These are phyloP conservation scores for Luzula sylvatica DNA, from an alignment of 176 grass and related monocot species.

Conservation along the genomic window DNA sequence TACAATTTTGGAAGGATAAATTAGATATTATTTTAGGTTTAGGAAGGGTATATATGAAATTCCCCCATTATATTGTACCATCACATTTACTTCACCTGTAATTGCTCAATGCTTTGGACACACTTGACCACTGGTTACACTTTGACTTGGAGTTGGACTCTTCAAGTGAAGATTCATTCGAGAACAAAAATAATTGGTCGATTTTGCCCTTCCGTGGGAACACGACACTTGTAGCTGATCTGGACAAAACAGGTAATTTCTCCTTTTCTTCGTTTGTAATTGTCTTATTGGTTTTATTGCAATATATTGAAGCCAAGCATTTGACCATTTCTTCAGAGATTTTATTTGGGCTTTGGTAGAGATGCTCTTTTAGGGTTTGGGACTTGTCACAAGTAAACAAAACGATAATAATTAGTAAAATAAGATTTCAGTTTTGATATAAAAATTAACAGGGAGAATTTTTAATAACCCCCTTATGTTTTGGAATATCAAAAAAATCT, in stretches of 20 bases:
- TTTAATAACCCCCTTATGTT: no score
- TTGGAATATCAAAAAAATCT: no score
- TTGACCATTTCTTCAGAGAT: slow-evolving; percentile 99
- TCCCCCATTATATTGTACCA: no score
- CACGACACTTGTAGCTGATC: slow-evolving; percentile 61
- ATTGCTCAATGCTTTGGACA: slow-evolving; percentile 55
- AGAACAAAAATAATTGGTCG: slow-evolving; percentile 37
- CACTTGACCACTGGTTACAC: slow-evolving; percentile 47
- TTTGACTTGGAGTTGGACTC: slow-evolving; percentile 41
- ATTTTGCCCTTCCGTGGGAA: slow-evolving; percentile 39
- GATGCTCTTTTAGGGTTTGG: slow-evolving; percentile 78
- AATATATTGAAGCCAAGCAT: slow-evolving; percentile 86
- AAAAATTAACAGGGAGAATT: no score
- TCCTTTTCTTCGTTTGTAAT: slow-evolving; percentile 38
- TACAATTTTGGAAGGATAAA: no score
- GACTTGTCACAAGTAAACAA: slow-evolving; percentile 49
- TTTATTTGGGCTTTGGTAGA: slow-evolving; percentile 88
- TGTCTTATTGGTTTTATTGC: slow-evolving; percentile 34
- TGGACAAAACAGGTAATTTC: slow-evolving; percentile 58
- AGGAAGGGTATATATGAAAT: no score
- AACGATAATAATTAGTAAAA: neutral
- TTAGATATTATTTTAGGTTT: no score
- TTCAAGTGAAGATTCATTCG: slow-evolving; percentile 39
- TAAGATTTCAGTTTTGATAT: no score
- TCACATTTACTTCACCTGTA: slow-evolving; percentile 51